Evolutionary conservation across 1,139 yeast genomes (phyloP), one percentile per base, ranked within the genome.

Genomic region (Hyphopichia khmerensis): DNA sequence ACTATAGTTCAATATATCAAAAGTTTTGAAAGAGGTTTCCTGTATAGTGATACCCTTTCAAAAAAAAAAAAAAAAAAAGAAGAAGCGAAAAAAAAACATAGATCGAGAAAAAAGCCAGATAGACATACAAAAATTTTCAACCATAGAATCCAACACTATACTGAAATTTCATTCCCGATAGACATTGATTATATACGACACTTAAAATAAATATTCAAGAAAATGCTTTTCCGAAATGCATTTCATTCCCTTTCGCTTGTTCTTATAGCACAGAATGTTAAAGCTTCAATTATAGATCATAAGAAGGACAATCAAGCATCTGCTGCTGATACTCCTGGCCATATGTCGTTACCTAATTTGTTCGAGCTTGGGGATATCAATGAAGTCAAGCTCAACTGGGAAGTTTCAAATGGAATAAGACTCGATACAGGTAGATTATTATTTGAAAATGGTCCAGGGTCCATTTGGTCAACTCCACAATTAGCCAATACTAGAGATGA

Each of bases 401-500:
- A 56, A 4, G 39, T 56, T n/a, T 42, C 48, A 11, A 65, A 67
- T 11, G 55, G 56, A 34, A 48, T 69, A 23, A 50, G 45, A 26
- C 53, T 64, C 32, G 76, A 70, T 38, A 65, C 68, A 14, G 79
- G 79, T 1, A 55, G 79, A 36, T 52, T 74, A 36, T 47, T 73
- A 17, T 52, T 72, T 36, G 64, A 69, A 19, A 64, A 72, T 8
- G 62, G 62, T 3, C 54, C 55, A 4, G 85, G 84, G 6, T 59
- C 79, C 0, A 43, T 83, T 2, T 81, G 86, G 85, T 67, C 79
- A 1, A 62, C 59, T 26, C 55, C 64, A 1, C 56, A 58, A 13
- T 45, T 74, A 43, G 63, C 62, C 2, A 56, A 60, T 19, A 49
- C 59, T 3, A 59, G 59, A 2, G 55, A 72, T 9, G 77, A 78